Evolutionary conservation across 768 basidiomycete species (phyloP).

Genomic region (Kwoniella bestiolae): DNA sequence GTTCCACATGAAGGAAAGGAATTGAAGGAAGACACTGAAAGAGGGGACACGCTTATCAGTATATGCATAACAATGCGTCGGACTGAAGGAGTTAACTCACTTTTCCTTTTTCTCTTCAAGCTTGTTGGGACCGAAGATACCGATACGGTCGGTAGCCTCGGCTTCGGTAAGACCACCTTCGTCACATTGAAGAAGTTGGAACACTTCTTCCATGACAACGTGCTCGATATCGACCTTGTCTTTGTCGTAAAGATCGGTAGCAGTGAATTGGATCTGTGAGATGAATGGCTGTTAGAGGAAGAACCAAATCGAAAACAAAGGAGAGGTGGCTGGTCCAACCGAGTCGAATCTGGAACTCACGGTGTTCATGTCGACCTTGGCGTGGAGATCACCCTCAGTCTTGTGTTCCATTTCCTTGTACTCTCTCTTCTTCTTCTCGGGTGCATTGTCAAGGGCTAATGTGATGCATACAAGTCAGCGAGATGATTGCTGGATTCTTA

Average conservation of each 20-base stretch:
- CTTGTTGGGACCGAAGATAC: slow-evolving; percentile 95
- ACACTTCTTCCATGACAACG: slow-evolving; percentile 93
- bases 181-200: slow-evolving; percentile 89
- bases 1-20: slow-evolving; percentile 99
- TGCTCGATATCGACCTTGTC: slow-evolving; percentile 99
- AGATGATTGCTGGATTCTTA: background rate
- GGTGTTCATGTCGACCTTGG: slow-evolving; percentile 55
- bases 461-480: background rate
- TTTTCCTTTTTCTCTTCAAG: slow-evolving; percentile 71
- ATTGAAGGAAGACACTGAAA: slow-evolving; percentile 85
- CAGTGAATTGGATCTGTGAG: slow-evolving; percentile 58
- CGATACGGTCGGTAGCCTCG: slow-evolving; percentile 81
- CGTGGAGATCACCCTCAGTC: slow-evolving; percentile 46
- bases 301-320: background rate
- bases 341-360: slow-evolving; percentile 26
- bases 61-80: background rate
- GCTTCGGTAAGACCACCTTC: slow-evolving; percentile 74
- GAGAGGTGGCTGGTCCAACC: background rate
- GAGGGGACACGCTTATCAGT: slow-evolving; percentile 17
- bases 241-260: slow-evolving; percentile 74
- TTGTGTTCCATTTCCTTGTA: slow-evolving; percentile 57
- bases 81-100: too few relatives aligned
- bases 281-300: background rate
- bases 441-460: slow-evolving; percentile 25
- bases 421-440: slow-evolving; percentile 54